Conservation (phyloP, 2,329 filamentous ascomycete genomes). For the Ustulina deusta region DNA sequence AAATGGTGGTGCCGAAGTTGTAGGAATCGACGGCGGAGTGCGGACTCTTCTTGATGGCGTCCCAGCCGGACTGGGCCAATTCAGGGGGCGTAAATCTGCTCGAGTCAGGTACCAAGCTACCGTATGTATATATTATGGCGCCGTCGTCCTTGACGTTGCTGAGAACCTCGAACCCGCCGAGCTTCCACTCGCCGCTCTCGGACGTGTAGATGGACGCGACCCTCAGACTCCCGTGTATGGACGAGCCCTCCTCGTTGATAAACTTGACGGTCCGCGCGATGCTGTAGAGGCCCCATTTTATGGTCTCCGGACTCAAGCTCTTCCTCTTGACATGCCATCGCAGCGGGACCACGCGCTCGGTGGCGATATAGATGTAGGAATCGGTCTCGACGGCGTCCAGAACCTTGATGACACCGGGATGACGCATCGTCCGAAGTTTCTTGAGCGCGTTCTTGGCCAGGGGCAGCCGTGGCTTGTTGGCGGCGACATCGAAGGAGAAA, state of each 20-base stretch:
- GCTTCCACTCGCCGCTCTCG: conserved; percentile 97
- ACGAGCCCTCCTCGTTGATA: conserved; percentile 92
- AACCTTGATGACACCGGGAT: conserved; percentile 94
- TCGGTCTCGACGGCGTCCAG: conserved; percentile 97
- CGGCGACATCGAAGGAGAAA: conserved; percentile 90
- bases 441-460: conserved; percentile 94
- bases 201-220: conserved; percentile 91
- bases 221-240: conserved; percentile 88
- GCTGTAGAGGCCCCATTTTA: conserved; percentile 94
- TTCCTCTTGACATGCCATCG: conserved; percentile 91
- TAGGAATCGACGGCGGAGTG: conserved; percentile 88
- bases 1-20: conserved; percentile 84
- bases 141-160: conserved; percentile 98
- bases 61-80: conserved; percentile 88
- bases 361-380: conserved; percentile 94
- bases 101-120: conserved; percentile 87
- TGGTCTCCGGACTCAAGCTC: conserved; percentile 88
- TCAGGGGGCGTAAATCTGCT: conserved; percentile 89
- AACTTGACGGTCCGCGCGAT: conserved; percentile 94
- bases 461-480: conserved; percentile 83
- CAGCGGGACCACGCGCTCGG: conserved; percentile 87
- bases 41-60: conserved; percentile 84
- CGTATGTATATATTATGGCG: conserved; percentile 92
- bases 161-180: conserved; percentile 91
- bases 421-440: conserved; percentile 91